phyloP scores from a whole-genome alignment of 2,329 filamentous ascomycete genomes.

The Fusarium buharicum region DNA sequence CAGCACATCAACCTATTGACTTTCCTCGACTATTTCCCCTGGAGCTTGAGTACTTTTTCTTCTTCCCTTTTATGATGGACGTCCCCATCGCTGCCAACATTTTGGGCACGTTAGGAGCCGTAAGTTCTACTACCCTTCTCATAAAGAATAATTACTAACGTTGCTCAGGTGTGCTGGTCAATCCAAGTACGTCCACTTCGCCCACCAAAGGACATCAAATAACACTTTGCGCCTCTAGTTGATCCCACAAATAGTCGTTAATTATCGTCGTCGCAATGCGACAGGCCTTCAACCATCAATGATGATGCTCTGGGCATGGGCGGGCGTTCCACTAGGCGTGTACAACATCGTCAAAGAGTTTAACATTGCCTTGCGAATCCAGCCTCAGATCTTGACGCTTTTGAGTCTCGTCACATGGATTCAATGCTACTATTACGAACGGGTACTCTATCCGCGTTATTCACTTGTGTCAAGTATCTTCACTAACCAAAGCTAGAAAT shows the following conservation, averaged over 20 bases:
- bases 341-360: constrained; percentile 58
- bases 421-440: constrained; percentile 57
- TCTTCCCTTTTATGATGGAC: constrained; percentile 55
- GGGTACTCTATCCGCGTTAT: constrained; percentile 35
- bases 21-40: not conserved
- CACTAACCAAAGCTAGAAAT: constrained; percentile 56
- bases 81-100: constrained; percentile 65
- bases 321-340: constrained; percentile 72
- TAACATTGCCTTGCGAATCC: constrained; percentile 55
- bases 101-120: constrained; percentile 68
- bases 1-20: not conserved
- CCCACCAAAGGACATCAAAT: not conserved
- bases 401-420: constrained; percentile 57
- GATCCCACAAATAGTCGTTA: constrained; percentile 75
- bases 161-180: constrained; percentile 67
- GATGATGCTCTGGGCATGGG: constrained; percentile 78
- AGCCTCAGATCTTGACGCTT: constrained; percentile 56
- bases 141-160: not conserved
- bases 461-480: accelerated
- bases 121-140: constrained; percentile 44
- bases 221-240: constrained; percentile 56
- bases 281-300: constrained; percentile 73
- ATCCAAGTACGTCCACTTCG: constrained; percentile 59
- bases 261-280: constrained; percentile 73
- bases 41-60: not conserved